Evolutionary conservation across 441 rosid species (phyloP), one percentile per base, ranked within the genome.

Genomic region (Adansonia gregorii): DNA sequence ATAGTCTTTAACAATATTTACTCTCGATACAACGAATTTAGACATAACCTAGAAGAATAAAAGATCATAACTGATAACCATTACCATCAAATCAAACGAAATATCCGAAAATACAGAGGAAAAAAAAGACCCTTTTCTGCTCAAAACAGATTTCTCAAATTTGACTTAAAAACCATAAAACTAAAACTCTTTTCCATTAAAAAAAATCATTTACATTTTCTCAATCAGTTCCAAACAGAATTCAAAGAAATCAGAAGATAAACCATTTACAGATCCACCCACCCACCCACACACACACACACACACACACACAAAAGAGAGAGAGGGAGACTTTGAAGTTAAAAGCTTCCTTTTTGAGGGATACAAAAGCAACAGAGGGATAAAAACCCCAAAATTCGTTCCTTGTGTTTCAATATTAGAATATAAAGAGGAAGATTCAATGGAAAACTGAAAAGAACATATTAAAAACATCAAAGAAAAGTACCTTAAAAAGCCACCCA

Each of bases 391-490:
- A 71, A 60, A 74, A 65, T 60, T 45, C 73, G 56, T 84, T 59
- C 82, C 86, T 84, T 78, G 81, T 49, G 48, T 64, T 66, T 77
- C 59, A 81, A 83, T 73, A 83, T 75, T 77, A 69, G 87, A 80
- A 86, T 79, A 74, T 10, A 17, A 48, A 72, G 65, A 78, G 7
- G 82, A 83, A 83, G 82, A 84, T 84, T 85, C 87, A 79, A 82
- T 85, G 78, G 70, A 72, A 35, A 20, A 67, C 51, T 27, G 43
- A 67, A 11, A 71, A 67, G 59, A 67, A 71, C 2, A 72, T 35
- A 35, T 35, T 35, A 12, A 81, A 66, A 27, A 15, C 11, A 75
- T 20, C 68, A 22, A 60, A 41, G 45, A 10, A 48, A 78, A 64
- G 65, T 76, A 83, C 86, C 86, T 83, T 75, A 24, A 74, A 76